Conservation (phyloP, 352 stramenopile genomes). For the Phytophthora europaea region DNA sequence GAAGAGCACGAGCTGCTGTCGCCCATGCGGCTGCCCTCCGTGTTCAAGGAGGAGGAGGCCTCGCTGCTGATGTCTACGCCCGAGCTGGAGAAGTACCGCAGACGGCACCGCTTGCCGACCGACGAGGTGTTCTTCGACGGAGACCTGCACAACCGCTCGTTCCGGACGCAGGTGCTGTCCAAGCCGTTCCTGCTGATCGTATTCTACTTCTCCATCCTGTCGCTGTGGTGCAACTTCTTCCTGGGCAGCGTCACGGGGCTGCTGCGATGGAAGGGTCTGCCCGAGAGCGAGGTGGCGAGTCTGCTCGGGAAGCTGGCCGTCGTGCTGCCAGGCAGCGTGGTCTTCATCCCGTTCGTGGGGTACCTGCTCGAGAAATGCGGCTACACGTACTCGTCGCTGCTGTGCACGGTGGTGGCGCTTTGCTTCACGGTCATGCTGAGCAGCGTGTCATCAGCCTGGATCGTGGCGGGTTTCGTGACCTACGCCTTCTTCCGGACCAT, state of each 20-base stretch:
- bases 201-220: conserved; percentile 79
- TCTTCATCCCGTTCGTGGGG: conserved; percentile 82
- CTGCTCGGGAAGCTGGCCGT: conserved; percentile 67
- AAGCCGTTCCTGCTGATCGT: conserved; percentile 74
- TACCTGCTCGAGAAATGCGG: conserved; percentile 78
- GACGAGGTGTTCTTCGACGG: conserved; percentile 52
- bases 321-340: conserved; percentile 70
- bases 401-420: conserved; percentile 54
- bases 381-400: conserved; percentile 63
- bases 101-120: conserved; percentile 28
- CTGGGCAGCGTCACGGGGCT: conserved; percentile 73
- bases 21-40: conserved; percentile 61
- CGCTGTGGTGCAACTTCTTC: conserved; percentile 91
- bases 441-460: conserved; percentile 46
- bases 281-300: conserved; percentile 45
- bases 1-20: conserved; percentile 63
- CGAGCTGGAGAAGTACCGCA: conserved; percentile 53
- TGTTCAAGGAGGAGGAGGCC: conserved; percentile 68
- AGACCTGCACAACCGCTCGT: conserved; percentile 63
- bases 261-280: conserved; percentile 61
- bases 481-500: conserved; percentile 89
- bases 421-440: conserved; percentile 56
- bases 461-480: conserved; percentile 69
- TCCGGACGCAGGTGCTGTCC: conserved; percentile 70
- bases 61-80: conserved; percentile 62